Conservation (phyloP, 176 grass and related monocot species). For the Carex parvula region DNA sequence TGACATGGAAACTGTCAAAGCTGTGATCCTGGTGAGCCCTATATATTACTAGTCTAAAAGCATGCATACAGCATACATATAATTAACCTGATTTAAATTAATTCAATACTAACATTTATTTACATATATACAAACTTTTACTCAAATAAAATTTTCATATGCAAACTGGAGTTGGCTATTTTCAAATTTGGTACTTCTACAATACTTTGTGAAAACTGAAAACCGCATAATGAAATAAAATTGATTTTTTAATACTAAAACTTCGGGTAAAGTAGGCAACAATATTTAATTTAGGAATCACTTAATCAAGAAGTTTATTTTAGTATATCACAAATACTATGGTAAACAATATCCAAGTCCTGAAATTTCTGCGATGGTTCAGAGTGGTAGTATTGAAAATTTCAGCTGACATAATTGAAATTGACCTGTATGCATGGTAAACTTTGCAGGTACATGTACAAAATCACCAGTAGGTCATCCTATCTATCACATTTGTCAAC, state of each 20-base stretch:
- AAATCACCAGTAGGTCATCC: not conserved
- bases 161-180: not conserved
- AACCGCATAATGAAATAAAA: no score
- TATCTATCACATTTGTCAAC: not conserved
- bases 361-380: no score
- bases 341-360: no score
- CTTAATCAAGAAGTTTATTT: no score
- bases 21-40: slow-evolving; percentile 38
- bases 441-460: not conserved
- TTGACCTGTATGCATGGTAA: not conserved
- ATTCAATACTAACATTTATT: not conserved
- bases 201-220: no score
- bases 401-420: not conserved
- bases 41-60: not conserved
- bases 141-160: not conserved
- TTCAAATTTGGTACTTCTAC: not conserved
- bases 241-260: no score
- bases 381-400: no score
- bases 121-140: not conserved
- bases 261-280: no score
- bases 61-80: not conserved
- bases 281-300: no score
- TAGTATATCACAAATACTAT: no score
- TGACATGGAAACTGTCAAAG: slow-evolving; percentile 52
- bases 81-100: not conserved